phyloP scores from a whole-genome alignment of 2,329 filamentous ascomycete species.

The Colletotrichum filicis region DNA sequence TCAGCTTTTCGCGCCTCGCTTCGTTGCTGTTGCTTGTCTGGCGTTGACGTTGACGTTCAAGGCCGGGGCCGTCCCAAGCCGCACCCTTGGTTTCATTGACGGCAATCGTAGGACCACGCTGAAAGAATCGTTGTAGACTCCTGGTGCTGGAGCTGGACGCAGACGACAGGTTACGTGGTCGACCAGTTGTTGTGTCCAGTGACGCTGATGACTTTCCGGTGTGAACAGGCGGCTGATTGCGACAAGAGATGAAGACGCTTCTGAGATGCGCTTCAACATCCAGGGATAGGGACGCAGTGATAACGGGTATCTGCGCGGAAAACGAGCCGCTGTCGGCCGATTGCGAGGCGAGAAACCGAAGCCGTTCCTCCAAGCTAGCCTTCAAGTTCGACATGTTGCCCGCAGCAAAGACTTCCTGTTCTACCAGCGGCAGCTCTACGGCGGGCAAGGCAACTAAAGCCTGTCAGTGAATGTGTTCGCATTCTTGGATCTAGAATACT shows the following conservation, averaged over 20 bases:
- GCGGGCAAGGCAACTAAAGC: constrained; percentile 5
- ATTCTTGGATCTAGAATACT: neutral
- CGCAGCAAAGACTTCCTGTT: constrained; percentile 28
- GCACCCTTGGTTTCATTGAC: neutral
- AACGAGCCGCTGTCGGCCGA: constrained; percentile 18
- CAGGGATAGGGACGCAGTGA: constrained; percentile 21
- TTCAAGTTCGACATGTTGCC: constrained; percentile 29
- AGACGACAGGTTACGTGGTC: constrained; percentile 11
- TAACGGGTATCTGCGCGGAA: constrained; percentile 27
- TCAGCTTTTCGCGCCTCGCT: neutral
- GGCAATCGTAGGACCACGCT: neutral
- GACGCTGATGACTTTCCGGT: neutral
- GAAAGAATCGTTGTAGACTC: neutral
- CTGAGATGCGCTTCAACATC: constrained; percentile 28
- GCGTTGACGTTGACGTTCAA: neutral
- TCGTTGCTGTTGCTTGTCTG: constrained; percentile 1
- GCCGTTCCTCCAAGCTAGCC: constrained; percentile 27
- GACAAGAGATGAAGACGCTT: constrained; percentile 28
- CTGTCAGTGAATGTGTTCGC: neutral
- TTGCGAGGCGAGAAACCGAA: constrained; percentile 21
- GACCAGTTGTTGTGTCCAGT: neutral
- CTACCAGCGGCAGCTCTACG: constrained; percentile 28
- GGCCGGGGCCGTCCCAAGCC: neutral
- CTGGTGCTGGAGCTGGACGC: constrained; percentile 5
- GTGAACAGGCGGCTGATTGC: neutral